Base-by-base conservation (phyloP, 371 early-diverging fungal genomes). In the Mucor racemosus region DNA sequence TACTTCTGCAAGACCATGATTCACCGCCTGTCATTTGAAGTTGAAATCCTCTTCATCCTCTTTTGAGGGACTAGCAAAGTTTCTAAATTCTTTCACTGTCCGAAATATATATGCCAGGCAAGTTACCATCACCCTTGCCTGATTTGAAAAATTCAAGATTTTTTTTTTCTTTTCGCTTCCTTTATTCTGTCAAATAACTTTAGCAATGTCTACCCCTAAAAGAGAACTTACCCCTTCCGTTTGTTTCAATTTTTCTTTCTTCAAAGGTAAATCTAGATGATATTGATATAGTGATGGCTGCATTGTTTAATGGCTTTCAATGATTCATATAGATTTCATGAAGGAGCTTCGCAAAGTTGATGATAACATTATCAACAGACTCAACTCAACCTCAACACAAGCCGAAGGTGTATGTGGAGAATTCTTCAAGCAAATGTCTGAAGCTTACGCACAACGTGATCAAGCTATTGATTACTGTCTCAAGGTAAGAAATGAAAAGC, bases 311-410 rank as follows among this genome's bases (percentile, higher is more conserved):
- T n/a, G 17, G 44, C 0, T 1, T 10, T 38, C 26, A 26, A 26
- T 38, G 38, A 38, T 10, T 17, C 15, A 7, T 3, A 4, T 84
- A 86, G 85, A 91, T 53, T 69, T 79, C 4, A 82, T 93, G 87
- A 88, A 88, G 72, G 88, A 88, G 71, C 81, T 88, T 70, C 90
- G 93, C 64, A 82, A 84, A 65, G 83, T 91, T n/a, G 93, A 93
- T 73, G 92, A 93, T 75, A 93, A 91, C 73, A 91, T 93, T 55
- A 89, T 92, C 67, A 84, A 90, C 36, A 86, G 89, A 54, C 80
- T 93, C 71, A 93, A 93, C 78, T 81, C 82, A 17, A 91, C 91
- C 17, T 82, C 91, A 69, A 90, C 89, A 14, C 87, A 88, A 41
- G 85, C 87, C 1, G 86, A 80, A 60, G 77, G 79, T 54, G 86